A percentile compares a stretch with the other conserved stretches of the same genome.
phyloP scores from a whole-genome alignment of 495 filamentous ascomycete species.

The Pyrenula massariospora region DNA sequence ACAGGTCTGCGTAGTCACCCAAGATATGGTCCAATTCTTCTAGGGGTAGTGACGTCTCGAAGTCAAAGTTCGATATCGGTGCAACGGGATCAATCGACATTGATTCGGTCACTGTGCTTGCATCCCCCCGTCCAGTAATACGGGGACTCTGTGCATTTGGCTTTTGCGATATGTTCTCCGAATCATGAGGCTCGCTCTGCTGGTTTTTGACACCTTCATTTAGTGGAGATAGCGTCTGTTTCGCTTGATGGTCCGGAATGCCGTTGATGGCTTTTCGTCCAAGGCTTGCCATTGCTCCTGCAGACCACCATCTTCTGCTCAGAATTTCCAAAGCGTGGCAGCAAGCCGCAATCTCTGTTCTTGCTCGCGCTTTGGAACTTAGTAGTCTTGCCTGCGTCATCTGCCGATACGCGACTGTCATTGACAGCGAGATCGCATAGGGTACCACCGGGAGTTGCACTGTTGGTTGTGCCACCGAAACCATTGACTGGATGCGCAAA shows the following conservation, averaged over 20 bases:
- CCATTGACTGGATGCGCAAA: constrained; percentile 50
- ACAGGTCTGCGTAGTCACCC: neutral
- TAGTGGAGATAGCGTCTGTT: neutral
- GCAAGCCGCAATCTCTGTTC: constrained; percentile 45
- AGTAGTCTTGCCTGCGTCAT: constrained; percentile 54
- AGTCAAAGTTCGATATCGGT: neutral
- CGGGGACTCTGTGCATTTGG: neutral
- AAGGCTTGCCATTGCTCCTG: constrained; percentile 48
- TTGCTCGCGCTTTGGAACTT: constrained; percentile 50
- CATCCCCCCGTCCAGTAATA: neutral
- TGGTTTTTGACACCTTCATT: neutral
- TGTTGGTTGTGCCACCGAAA: constrained; percentile 30
- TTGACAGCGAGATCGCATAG: constrained; percentile 53
- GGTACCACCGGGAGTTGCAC: constrained; percentile 54
- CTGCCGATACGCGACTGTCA: constrained; percentile 61
- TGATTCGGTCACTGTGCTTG: neutral
- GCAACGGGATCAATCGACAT: neutral
- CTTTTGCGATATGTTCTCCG: neutral
- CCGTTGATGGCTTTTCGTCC: constrained; percentile 22
- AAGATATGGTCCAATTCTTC: neutral
- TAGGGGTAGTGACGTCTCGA: neutral
- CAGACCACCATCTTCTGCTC: constrained; percentile 48
- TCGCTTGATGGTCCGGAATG: neutral
- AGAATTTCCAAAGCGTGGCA: constrained; percentile 43
- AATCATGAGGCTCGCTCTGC: neutral